Percentiles rank a stretch among this genome's conserved stretches.
These are phyloP conservation scores for Aureobasidium sp. DNA, from an alignment of 2,329 filamentous ascomycete genomes.

Conservation along the genomic window DNA sequence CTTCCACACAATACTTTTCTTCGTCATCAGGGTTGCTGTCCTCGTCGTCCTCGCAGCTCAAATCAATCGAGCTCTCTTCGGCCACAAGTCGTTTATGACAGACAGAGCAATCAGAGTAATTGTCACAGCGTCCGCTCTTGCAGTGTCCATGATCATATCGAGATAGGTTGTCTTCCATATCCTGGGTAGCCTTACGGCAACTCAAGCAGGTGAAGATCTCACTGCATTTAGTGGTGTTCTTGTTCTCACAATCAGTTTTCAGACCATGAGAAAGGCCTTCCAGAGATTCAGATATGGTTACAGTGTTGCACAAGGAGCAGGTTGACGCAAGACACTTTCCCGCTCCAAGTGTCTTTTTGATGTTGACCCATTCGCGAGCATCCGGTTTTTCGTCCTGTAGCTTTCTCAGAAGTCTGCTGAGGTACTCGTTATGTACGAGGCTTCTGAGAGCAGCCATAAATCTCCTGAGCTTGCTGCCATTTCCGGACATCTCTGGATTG, in stretches of 20 bases:
- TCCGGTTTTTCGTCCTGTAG: neutral
- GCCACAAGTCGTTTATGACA: neutral
- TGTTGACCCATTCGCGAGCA: neutral
- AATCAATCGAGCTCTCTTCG: neutral
- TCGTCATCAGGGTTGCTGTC: neutral
- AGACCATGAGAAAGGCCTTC: neutral
- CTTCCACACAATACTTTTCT: neutral
- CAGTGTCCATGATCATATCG: neutral
- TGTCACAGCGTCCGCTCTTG: neutral
- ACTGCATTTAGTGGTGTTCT: neutral
- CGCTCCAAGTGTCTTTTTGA: neutral
- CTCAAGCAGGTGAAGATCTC: neutral
- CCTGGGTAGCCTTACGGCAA: neutral
- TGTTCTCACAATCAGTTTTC: neutral
- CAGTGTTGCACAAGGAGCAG: neutral
- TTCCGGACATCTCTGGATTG: neutral
- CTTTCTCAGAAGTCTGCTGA: neutral
- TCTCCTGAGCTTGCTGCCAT: neutral
- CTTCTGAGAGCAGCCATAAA: neutral
- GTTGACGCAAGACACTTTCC: neutral
- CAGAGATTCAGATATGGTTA: neutral
- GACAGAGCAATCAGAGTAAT: neutral
- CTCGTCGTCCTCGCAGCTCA: neutral
- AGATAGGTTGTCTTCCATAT: neutral
- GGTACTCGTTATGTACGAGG: neutral